Evolutionary conservation across 2,329 filamentous ascomycete genomes (phyloP).

Genomic region (Phaeoacremonium minimum): DNA sequence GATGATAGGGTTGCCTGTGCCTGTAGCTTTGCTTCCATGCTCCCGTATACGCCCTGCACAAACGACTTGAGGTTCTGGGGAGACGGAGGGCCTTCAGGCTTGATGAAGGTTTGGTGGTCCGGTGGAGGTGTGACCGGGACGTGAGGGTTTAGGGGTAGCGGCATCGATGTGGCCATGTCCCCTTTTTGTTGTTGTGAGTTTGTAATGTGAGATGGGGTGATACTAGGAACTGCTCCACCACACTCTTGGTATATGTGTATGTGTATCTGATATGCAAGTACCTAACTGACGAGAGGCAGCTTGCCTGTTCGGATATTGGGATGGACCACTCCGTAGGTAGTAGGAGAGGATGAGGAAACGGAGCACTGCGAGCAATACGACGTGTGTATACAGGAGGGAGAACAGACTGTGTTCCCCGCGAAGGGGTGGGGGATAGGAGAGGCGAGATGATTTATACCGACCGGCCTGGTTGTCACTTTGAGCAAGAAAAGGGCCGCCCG

Average conservation of each 20-base stretch:
- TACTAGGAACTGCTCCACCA: no score
- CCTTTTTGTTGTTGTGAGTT: no score
- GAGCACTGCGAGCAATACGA: no score
- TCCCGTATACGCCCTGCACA: conserved; percentile 11
- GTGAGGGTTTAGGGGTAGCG: conserved; percentile 22
- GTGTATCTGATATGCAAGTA: no score
- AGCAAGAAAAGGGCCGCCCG: no score
- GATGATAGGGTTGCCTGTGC: conserved; percentile 5
- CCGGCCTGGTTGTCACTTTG: no score
- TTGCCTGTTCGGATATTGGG: no score
- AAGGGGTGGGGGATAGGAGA: conserved; percentile 4
- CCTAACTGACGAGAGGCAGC: no score
- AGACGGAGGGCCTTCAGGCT: conserved; percentile 10
- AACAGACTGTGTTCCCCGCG: not conserved
- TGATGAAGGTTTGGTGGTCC: conserved; percentile 27
- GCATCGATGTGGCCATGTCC: conserved; percentile 19
- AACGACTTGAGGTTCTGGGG: conserved; percentile 14
- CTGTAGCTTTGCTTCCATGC: conserved; percentile 7
- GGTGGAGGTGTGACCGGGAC: conserved; percentile 33
- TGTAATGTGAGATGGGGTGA: no score
- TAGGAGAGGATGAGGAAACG: no score
- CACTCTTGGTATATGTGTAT: no score
- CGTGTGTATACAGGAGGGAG: not conserved
- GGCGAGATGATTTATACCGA: conserved; percentile 9
- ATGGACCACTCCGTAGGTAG: no score